These are phyloP conservation scores for Amphichorda felina DNA, from an alignment of 2,329 filamentous ascomycete genomes.

Conservation along the genomic window DNA sequence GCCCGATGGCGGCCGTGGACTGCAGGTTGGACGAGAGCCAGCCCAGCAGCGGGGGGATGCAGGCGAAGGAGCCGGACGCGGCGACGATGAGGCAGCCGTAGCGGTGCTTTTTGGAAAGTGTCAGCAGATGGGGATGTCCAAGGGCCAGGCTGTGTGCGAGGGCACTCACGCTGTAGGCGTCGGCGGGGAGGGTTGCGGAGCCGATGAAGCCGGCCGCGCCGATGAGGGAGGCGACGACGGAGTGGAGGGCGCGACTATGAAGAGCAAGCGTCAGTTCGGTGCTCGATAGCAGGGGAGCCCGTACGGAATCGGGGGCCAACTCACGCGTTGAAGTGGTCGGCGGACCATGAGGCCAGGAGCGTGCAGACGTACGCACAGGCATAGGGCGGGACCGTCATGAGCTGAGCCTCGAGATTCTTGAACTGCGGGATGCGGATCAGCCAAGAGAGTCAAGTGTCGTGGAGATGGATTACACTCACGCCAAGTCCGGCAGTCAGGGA, in stretches of 20 bases:
- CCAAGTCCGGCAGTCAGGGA: constrained; percentile 40
- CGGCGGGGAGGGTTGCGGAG: constrained; percentile 46
- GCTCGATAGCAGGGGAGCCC: too few relatives aligned
- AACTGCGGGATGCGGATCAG: constrained; percentile 10
- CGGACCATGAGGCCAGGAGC: constrained; percentile 36
- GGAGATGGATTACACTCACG: constrained; percentile 6
- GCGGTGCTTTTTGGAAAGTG: constrained; percentile 25
- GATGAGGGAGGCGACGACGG: constrained; percentile 25
- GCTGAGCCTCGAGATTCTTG: constrained; percentile 35
- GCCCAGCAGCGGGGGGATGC: constrained; percentile 52
- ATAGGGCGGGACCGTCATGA: constrained; percentile 52
- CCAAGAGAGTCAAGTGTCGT: not conserved
- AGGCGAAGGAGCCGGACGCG: constrained; percentile 50
- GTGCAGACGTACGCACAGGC: constrained; percentile 37
- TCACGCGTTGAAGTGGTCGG: constrained; percentile 41
- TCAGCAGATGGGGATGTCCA: constrained; percentile 28
- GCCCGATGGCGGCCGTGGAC: constrained; percentile 47
- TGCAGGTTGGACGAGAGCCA: constrained; percentile 57
- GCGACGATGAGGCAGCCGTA: constrained; percentile 58
- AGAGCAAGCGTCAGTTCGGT: too few relatives aligned
- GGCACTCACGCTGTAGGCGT: constrained; percentile 33
- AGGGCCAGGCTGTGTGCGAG: too few relatives aligned
- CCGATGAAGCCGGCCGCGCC: constrained; percentile 40
- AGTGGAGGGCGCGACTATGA: constrained; percentile 23
- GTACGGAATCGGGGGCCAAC: not conserved